These are phyloP conservation scores for Kalmanozyma brasiliensis DNA, from an alignment of 1,284 basidiomycete species.

Conservation along the genomic window DNA sequence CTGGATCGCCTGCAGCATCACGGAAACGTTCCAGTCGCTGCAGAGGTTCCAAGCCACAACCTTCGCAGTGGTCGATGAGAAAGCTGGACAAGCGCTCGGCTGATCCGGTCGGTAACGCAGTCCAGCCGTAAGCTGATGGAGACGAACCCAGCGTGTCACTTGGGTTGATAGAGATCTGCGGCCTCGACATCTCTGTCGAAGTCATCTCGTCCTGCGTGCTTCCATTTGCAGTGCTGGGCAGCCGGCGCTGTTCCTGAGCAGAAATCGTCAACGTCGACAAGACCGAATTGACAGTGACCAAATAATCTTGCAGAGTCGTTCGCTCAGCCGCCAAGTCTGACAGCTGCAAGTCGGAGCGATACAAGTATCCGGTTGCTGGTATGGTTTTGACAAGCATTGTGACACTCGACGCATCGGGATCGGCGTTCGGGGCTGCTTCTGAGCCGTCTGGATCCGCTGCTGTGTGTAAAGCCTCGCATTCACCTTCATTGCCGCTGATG, in stretches of 20 bases:
- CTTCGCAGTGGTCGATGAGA: conserved; percentile 32
- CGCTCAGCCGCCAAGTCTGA: conserved; percentile 74
- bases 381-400: background rate
- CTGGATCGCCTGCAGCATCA: conserved; percentile 5
- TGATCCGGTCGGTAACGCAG: background rate
- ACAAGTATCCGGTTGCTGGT: conserved; percentile 76
- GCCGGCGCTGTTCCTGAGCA: conserved; percentile 2
- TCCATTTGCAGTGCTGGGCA: background rate
- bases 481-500: conserved; percentile 7
- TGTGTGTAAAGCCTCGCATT: background rate
- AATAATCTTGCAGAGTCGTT: conserved; percentile 53
- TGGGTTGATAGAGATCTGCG: conserved; percentile 6
- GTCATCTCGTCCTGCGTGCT: background rate
- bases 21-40: conserved; percentile 14
- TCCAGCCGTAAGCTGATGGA: background rate
- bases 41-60: background rate
- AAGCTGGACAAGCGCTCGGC: conserved; percentile 17
- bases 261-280: conserved; percentile 6
- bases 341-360: conserved; percentile 75
- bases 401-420: conserved; percentile 19
- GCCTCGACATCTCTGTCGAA: background rate
- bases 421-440: background rate
- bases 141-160: background rate
- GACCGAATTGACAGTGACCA: conserved; percentile 29
- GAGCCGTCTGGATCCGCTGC: background rate